Evolutionary conservation across 495 filamentous ascomycete species (phyloP).

Genomic region (Podospora sp.): DNA sequence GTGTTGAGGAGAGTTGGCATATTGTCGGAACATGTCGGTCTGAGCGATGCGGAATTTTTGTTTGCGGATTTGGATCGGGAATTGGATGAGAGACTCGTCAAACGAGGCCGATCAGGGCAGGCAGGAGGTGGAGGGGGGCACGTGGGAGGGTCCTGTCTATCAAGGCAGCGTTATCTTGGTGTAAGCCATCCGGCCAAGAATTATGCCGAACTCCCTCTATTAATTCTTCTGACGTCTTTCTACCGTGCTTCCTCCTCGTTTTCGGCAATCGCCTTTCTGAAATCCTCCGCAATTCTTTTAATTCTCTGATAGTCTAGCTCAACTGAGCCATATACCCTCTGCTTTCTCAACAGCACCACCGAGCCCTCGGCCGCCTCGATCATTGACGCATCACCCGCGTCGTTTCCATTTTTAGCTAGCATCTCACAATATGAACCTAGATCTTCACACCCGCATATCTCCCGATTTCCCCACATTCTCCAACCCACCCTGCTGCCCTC

Average conservation of each 20-base stretch:
- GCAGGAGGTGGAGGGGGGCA: too few relatives aligned
- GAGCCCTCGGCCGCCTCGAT: background rate
- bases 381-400: constrained; percentile 6
- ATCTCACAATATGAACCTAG: constrained; percentile 6
- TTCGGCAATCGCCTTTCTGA: too few relatives aligned
- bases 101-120: background rate
- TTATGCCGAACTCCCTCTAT: too few relatives aligned
- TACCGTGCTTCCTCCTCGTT: too few relatives aligned
- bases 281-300: background rate
- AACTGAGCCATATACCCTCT: constrained; percentile 31
- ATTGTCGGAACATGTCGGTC: background rate
- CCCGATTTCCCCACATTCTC: background rate
- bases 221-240: too few relatives aligned
- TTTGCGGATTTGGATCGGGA: background rate
- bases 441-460: constrained; percentile 3
- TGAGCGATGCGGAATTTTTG: background rate
- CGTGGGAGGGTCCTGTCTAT: background rate
- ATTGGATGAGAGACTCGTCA: background rate
- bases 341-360: constrained; percentile 22
- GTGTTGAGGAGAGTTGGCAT: constrained; percentile 7
- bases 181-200: too few relatives aligned
- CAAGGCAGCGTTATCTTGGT: background rate
- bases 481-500: background rate
- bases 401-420: constrained; percentile 21
- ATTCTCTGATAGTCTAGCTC: constrained; percentile 12